These are phyloP conservation scores for Gossypium longicalyx DNA, from an alignment of 345 rosid genomes.

Conservation along the genomic window DNA sequence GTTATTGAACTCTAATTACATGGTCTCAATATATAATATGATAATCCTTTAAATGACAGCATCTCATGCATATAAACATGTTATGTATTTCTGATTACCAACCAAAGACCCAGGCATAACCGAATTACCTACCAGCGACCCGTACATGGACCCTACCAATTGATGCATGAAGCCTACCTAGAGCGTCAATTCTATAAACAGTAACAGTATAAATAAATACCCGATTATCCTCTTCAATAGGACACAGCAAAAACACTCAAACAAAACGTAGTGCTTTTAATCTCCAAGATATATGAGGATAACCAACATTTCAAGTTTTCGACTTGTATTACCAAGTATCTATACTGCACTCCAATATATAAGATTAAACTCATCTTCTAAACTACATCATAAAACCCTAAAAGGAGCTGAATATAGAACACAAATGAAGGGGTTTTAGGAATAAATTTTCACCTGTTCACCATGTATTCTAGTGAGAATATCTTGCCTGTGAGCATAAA, in stretches of 20 bases:
- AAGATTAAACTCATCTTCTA: background rate
- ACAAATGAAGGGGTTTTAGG: background rate
- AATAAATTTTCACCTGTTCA: conserved; percentile 41
- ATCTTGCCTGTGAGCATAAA: conserved; percentile 48
- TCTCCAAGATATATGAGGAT: background rate
- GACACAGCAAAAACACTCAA: too few species aligned
- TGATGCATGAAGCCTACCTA: too few species aligned
- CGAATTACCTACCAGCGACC: too few species aligned
- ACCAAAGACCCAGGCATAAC: too few species aligned
- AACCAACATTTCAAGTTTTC: background rate
- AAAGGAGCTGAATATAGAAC: background rate
- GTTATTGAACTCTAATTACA: background rate
- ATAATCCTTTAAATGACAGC: background rate
- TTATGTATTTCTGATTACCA: too few species aligned
- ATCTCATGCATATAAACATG: background rate
- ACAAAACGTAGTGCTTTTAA: background rate
- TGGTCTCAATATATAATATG: background rate
- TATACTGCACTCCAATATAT: background rate
- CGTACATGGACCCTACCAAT: too few species aligned
- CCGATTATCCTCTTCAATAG: too few species aligned
- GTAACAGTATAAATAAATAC: too few species aligned
- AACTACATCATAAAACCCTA: conserved; percentile 6
- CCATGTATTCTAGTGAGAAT: conserved; percentile 44
- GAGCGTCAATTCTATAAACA: too few species aligned
- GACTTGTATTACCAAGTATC: background rate